A percentile compares a stretch with the other conserved stretches of the same genome.
Conservation (phyloP, 2,329 filamentous ascomycete genomes). For the Nectriaceae sp. region DNA sequence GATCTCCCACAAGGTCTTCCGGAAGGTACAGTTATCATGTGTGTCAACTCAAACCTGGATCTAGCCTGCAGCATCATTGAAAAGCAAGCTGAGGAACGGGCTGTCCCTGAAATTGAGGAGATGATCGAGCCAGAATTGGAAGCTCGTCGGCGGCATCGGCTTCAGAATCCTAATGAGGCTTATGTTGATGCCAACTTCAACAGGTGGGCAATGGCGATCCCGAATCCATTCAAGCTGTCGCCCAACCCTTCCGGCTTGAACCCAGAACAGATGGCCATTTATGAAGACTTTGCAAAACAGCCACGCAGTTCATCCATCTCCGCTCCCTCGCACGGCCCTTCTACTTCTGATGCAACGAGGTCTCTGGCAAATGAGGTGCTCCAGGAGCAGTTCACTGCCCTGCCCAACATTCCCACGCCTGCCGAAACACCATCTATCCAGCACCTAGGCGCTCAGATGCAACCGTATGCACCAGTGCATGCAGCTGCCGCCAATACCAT, state of each 20-base stretch:
- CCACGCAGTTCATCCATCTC: slow-evolving; percentile 63
- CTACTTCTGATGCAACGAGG: slow-evolving; percentile 61
- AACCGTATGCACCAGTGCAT: slow-evolving; percentile 58
- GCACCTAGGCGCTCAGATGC: slow-evolving; percentile 54
- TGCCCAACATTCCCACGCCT: slow-evolving; percentile 60
- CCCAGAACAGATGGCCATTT: slow-evolving; percentile 89
- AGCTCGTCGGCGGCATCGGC: slow-evolving; percentile 72
- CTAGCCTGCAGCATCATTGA: slow-evolving; percentile 92
- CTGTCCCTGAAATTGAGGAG: slow-evolving; percentile 91
- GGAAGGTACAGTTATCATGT: slow-evolving; percentile 96
- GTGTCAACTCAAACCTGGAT: slow-evolving; percentile 96
- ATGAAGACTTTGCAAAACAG: slow-evolving; percentile 92
- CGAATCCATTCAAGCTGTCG: slow-evolving; percentile 87
- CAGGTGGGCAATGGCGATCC: slow-evolving; percentile 91
- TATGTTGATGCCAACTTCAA: slow-evolving; percentile 83
- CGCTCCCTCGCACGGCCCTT: slow-evolving; percentile 56
- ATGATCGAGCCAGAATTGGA: slow-evolving; percentile 84
- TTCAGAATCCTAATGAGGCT: slow-evolving; percentile 75
- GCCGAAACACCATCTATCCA: slow-evolving; percentile 60
- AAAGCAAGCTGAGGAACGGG: slow-evolving; percentile 91
- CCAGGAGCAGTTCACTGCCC: slow-evolving; percentile 59
- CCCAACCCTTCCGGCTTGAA: slow-evolving; percentile 73
- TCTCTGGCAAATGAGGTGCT: slow-evolving; percentile 65
- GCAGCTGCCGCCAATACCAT: slow-evolving; percentile 35
- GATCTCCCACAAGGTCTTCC: slow-evolving; percentile 80